Conservation (phyloP, 108 stramenopile genomes). For the Stephanodiscus minutulus region DNA sequence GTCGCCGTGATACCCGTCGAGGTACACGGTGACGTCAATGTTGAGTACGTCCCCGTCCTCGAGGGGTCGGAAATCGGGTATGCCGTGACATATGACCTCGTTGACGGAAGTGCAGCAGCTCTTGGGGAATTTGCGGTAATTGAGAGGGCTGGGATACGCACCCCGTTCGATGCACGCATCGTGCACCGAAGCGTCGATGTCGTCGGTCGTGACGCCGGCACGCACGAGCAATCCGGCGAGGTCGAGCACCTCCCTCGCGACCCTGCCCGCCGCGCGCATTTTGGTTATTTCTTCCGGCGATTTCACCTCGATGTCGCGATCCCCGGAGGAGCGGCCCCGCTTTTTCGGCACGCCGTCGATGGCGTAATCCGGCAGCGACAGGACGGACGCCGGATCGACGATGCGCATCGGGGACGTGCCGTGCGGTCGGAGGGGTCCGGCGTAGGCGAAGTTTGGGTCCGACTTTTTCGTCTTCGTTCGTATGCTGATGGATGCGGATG, state of each 20-base stretch:
- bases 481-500: conserved; percentile 23
- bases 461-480: background rate
- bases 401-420: conserved; percentile 61
- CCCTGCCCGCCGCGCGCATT: conserved; percentile 86
- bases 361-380: conserved; percentile 73
- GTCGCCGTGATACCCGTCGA: conserved; percentile 97
- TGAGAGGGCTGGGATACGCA: conserved; percentile 92
- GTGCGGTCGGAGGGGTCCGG: conserved; percentile 70
- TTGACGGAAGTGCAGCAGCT: conserved; percentile 97
- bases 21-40: conserved; percentile 93
- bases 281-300: conserved; percentile 83
- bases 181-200: conserved; percentile 94
- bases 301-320: conserved; percentile 76
- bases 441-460: conserved; percentile 57
- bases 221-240: conserved; percentile 78
- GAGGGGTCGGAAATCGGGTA: conserved; percentile 91
- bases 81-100: conserved; percentile 99
- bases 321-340: conserved; percentile 12
- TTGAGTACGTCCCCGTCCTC: conserved; percentile 94
- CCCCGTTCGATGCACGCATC: conserved; percentile 57
- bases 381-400: conserved; percentile 50
- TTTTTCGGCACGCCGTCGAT: conserved; percentile 64
- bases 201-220: conserved; percentile 86
- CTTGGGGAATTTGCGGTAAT: conserved; percentile 98
- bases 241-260: conserved; percentile 92